These are phyloP conservation scores for Marchantia polymorpha DNA, from an alignment of 225 moss, liverwort and hornwort species.

Conservation along the genomic window DNA sequence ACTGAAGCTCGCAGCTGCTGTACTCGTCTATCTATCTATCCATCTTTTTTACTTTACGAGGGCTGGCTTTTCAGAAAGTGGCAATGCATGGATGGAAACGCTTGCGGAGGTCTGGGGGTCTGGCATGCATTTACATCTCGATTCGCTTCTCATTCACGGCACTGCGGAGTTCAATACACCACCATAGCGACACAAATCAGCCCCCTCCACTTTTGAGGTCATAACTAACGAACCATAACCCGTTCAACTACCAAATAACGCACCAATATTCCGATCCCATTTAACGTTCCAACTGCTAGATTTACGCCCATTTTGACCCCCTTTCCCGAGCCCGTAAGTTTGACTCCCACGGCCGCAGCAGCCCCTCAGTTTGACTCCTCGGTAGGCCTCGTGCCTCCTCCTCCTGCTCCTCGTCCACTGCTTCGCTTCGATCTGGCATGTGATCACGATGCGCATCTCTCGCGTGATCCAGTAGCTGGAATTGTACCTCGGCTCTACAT, in stretches of 20 bases:
- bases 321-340: neutral
- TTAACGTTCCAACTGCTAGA: neutral
- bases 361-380: neutral
- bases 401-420: too few relatives aligned
- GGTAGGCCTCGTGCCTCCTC: too few relatives aligned
- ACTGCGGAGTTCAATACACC: neutral
- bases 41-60: slow-evolving; percentile 1
- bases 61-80: neutral
- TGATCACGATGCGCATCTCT: neutral
- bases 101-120: neutral
- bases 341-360: neutral
- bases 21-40: neutral
- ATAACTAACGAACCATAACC: neutral
- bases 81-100: slow-evolving; percentile 1
- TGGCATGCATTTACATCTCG: slow-evolving; percentile 4
- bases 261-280: neutral
- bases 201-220: neutral
- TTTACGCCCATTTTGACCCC: too few relatives aligned
- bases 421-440: neutral
- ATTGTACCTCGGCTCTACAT: neutral
- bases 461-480: neutral
- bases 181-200: neutral
- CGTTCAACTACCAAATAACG: neutral
- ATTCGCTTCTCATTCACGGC: neutral
- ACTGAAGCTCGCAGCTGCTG: neutral